Base-by-base conservation (phyloP, 352 stramenopile species). In the Pythium grandisporangium region DNA sequence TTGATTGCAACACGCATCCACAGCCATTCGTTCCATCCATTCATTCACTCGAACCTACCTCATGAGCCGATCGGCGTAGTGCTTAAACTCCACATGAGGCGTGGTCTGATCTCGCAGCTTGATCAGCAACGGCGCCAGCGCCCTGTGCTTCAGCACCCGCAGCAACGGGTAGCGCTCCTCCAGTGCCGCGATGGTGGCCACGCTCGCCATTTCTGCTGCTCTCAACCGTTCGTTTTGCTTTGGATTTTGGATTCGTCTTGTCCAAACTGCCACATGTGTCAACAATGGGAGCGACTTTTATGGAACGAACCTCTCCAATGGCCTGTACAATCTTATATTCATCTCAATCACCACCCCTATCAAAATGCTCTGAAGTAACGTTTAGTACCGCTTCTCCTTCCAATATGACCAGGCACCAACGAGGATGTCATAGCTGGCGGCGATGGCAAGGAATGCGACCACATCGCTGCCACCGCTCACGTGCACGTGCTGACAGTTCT, bases 51-150 rank as follows among this genome's bases (percentile, higher is more conserved):
- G 26, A 25, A 55, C 45, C 17, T 51, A 84, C 73, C 71, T 51
- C 75, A 89, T 89, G 53, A 89, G 63, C 2, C 75, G 75, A 48
- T 89, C 75, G 23, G 75, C 72, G 48, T 76, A 89, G 47, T 80
- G 68, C 62, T 86, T 89, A 53, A 89, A 89, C 42, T 85, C 57
- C 26, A 64, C 74, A 24, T 80, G 72, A 27, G 72, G 55, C 58
- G 71, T 83, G 26, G 63, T 65, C 45, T 71, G 50, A 46, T 89
- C 72, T 42, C 75, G 75, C 53, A 89, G 61, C 49, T 86, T 85
- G 50, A 83, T 75, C 39, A 82, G 63, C 43, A 89, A 63, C 47
- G 71, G 55, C 30, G 55, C 57, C 43, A 89, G 55, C 34, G 75
- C 70, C 42, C 63, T 70, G 59, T 83, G 76, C 51, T 63, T 63